Evolutionary conservation across 2,329 filamentous ascomycete species (phyloP), one percentile per base, ranked within the genome.

Genomic region (Sarocladium kiliense): DNA sequence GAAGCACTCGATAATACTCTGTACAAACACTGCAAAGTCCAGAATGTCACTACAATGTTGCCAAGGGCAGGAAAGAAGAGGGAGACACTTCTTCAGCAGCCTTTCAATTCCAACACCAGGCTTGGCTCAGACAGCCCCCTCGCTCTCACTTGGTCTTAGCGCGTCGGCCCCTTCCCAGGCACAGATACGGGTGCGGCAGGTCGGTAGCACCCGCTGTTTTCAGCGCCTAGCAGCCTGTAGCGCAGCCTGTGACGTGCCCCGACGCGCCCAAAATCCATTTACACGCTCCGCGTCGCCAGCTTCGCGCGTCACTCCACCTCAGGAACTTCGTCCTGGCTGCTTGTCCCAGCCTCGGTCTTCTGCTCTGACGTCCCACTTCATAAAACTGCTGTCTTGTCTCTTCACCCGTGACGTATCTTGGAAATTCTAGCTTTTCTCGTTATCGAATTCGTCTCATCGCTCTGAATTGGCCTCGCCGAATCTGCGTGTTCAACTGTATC

Each of bases 231-330:
- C n/a, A 26, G 12, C n/a, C 27, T 51, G 18, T 25, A 51, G 27
- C 27, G 18, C 18, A 51, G 27, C 47, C 47, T 51, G 47, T 51
- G 27, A 36, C 27, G 53, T 49, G 37, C 42, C 42, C 19, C 42
- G 41, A 55, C 54, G 54, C 39, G 41, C 18, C 54, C 41, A 34
- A 54, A 53, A 54, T 42, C 56, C 39, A 45, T 57, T 53, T 59
- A 59, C 57, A 59, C 57, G 57, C 45, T 56, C 57, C 57, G 57
- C 57, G 57, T 57, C 55, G 55, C 57, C 57, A 51, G 51, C 56
- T 25, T 41, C 42, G 47, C 56, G 56, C 56, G 56, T 57, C 56
- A 47, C 53, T 54, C 55, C 44, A 51, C 39, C 36, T 34, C 39
- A 39, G 44, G 25, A 18, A 51, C 47, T 23, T 51, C 30, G 36